Percentiles rank a stretch among this genome's conserved stretches.
These are phyloP conservation scores for Solanum rostratum DNA, from an alignment of 257 asterid genomes.

Conservation along the genomic window DNA sequence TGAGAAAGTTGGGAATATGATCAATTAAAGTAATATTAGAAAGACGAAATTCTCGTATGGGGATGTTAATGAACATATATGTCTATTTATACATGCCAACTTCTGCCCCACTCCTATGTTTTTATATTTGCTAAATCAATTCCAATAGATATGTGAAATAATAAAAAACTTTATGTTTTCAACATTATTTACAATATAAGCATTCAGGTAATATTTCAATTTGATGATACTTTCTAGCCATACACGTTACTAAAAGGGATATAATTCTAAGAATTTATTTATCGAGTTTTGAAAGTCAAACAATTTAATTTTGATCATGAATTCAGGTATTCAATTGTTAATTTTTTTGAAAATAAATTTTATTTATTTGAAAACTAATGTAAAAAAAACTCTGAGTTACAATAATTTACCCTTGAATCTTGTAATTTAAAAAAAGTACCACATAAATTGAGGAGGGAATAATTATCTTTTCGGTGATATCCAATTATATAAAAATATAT, in stretches of 20 bases:
- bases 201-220: background rate
- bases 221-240: background rate
- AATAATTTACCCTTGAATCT: too few relatives aligned
- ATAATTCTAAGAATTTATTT: too few relatives aligned
- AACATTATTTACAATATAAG: too few relatives aligned
- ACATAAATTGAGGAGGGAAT: background rate
- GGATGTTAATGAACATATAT: background rate
- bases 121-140: background rate
- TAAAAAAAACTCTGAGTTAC: too few relatives aligned
- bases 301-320: too few relatives aligned
- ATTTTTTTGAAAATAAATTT: too few relatives aligned
- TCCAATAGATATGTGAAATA: background rate
- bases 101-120: background rate
- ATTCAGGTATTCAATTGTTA: too few relatives aligned
- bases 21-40: background rate
- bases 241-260: too few relatives aligned
- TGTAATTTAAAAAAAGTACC: too few relatives aligned
- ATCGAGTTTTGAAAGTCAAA: too few relatives aligned
- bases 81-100: background rate
- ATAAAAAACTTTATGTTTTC: background rate
- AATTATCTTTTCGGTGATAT: background rate
- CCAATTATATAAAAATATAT: background rate
- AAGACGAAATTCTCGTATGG: background rate
- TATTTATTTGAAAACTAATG: too few relatives aligned
- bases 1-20: background rate